Evolutionary conservation across 108 stramenopile genomes (phyloP).

Genomic region (Epipyxis sp.): DNA sequence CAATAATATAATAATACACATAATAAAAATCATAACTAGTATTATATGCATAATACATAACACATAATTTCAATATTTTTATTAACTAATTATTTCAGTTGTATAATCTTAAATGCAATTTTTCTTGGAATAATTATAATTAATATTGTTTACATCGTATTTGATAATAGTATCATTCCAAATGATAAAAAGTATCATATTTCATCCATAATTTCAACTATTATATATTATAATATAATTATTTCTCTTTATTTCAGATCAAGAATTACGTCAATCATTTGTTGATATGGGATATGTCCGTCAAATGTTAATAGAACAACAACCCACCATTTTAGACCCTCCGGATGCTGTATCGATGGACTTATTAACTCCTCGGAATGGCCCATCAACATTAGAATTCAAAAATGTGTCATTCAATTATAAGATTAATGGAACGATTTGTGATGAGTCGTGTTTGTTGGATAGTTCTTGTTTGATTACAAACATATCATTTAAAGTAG

Average conservation of each 20-base stretch:
- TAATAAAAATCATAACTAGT: too few relatives aligned
- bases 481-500: constrained; percentile 64
- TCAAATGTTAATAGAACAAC: background rate
- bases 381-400: background rate
- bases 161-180: too few relatives aligned
- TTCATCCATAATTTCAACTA: too few relatives aligned
- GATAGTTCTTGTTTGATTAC: constrained; percentile 40
- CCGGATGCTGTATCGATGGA: background rate
- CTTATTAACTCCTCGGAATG: background rate
- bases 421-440: background rate
- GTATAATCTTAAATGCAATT: too few relatives aligned
- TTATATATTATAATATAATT: background rate
- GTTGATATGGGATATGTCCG: constrained; percentile 21
- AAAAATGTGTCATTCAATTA: background rate
- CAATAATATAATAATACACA: too few relatives aligned
- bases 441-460: too few relatives aligned
- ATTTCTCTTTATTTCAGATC: background rate
- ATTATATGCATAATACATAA: too few relatives aligned
- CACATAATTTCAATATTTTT: too few relatives aligned
- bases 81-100: too few relatives aligned
- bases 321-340: background rate
- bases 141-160: background rate
- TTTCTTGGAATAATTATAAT: too few relatives aligned
- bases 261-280: constrained; percentile 28
- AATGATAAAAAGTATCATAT: too few relatives aligned